These are phyloP conservation scores for sunflower (Helianthus annuus) DNA, from an alignment of 129 eudicot species.

Conservation along the genomic window DNA sequence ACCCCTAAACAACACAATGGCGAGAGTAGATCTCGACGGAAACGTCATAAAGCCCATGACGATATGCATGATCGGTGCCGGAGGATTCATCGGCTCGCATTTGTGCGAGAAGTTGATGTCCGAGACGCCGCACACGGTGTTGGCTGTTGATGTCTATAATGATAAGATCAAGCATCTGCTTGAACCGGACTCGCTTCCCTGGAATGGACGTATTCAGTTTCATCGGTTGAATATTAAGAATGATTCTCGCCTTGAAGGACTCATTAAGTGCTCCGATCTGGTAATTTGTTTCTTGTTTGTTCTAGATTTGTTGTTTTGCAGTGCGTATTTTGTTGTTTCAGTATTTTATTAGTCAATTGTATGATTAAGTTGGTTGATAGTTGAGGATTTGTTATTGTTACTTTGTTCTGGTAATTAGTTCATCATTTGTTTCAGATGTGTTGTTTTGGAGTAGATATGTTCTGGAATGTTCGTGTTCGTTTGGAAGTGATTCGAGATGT, in stretches of 20 bases:
- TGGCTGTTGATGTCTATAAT: slow-evolving; percentile 87
- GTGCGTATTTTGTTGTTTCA: neutral
- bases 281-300: slow-evolving; percentile 33
- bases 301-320: slow-evolving; percentile 3
- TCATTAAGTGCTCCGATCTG: slow-evolving; percentile 91
- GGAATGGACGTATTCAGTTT: slow-evolving; percentile 84
- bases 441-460: too few species aligned
- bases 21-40: slow-evolving; percentile 92
- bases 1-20: slow-evolving; percentile 25
- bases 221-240: slow-evolving; percentile 91
- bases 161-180: slow-evolving; percentile 97
- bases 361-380: neutral
- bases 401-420: neutral
- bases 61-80: slow-evolving; percentile 97
- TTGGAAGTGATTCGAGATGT: too few species aligned
- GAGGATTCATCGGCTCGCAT: slow-evolving; percentile 98
- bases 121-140: slow-evolving; percentile 78
- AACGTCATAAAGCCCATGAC: slow-evolving; percentile 68
- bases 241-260: slow-evolving; percentile 98
- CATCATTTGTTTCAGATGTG: too few species aligned
- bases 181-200: slow-evolving; percentile 70
- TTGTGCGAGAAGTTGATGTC: slow-evolving; percentile 86
- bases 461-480: too few species aligned
- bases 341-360: neutral
- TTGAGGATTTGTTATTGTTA: slow-evolving; percentile 3